These are phyloP conservation scores for Ganoderma sinense DNA, from an alignment of 1,284 basidiomycete genomes.

Conservation along the genomic window DNA sequence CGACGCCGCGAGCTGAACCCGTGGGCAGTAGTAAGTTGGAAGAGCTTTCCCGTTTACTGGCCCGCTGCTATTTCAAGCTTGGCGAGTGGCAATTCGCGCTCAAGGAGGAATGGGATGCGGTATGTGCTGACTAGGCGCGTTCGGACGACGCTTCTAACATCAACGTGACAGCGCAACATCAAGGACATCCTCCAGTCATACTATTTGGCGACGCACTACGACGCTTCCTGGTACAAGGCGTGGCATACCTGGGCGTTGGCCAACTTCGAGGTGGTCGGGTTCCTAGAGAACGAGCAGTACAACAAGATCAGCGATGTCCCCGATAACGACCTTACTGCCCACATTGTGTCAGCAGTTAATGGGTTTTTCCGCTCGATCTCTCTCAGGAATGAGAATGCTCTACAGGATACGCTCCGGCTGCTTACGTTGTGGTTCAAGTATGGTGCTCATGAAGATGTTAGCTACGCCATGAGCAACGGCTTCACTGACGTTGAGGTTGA, in stretches of 20 bases:
- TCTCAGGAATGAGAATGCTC: slow-evolving; percentile 83
- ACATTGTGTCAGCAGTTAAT: slow-evolving; percentile 95
- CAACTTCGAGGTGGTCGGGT: slow-evolving; percentile 94
- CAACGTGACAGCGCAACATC: slow-evolving; percentile 67
- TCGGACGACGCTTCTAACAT: slow-evolving; percentile 12
- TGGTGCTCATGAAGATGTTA: slow-evolving; percentile 92
- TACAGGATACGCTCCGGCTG: slow-evolving; percentile 95
- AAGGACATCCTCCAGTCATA: slow-evolving; percentile 89
- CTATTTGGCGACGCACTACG: slow-evolving; percentile 89
- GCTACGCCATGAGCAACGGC: slow-evolving; percentile 88
- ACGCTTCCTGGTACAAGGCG: slow-evolving; percentile 97
- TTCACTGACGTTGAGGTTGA: slow-evolving; percentile 94
- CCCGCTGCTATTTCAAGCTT: slow-evolving; percentile 96
- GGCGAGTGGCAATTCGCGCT: slow-evolving; percentile 94
- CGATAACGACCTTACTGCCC: slow-evolving; percentile 77
- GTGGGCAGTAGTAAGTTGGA: slow-evolving; percentile 54
- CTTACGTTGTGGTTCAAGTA: slow-evolving; percentile 99
- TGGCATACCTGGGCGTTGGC: slow-evolving; percentile 99
- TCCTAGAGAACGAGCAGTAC: slow-evolving; percentile 76
- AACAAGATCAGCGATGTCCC: slow-evolving; percentile 72
- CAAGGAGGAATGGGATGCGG: slow-evolving; percentile 81
- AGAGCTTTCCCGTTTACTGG: slow-evolving; percentile 89
- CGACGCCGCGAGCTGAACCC: slow-evolving; percentile 58
- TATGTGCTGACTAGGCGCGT: slow-evolving; percentile 47
- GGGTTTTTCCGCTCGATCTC: slow-evolving; percentile 98